Percentiles rank a stretch among this genome's conserved stretches.
Conservation (phyloP, 371 early-diverging fungal species). For the Mucor circinelloides region DNA sequence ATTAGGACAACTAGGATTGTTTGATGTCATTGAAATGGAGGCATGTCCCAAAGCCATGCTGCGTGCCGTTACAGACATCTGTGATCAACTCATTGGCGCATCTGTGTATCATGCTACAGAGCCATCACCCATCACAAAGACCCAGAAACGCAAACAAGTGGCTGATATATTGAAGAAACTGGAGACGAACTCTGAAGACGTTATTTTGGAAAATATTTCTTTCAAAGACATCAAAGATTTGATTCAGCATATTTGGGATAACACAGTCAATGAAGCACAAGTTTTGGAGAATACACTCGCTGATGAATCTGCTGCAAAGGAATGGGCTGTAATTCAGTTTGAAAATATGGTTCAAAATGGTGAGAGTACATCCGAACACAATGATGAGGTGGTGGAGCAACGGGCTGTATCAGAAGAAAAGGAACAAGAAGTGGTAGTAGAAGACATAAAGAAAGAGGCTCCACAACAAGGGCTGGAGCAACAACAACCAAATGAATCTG, state of each 20-base stretch:
- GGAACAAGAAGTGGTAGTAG: too few relatives aligned
- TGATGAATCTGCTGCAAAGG: neutral
- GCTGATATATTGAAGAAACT: conserved; percentile 29
- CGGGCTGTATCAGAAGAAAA: neutral
- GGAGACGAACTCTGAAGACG: conserved; percentile 23
- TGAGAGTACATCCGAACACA: neutral
- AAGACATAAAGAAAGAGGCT: neutral
- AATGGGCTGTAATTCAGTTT: conserved; percentile 6
- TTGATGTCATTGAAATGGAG: conserved; percentile 20
- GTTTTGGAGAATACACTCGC: neutral
- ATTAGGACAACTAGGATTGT: conserved; percentile 40
- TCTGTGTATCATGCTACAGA: conserved; percentile 32
- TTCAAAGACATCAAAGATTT: conserved; percentile 31
- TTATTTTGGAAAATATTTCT: conserved; percentile 23
- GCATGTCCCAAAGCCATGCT: conserved; percentile 14
- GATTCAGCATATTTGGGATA: conserved; percentile 31
- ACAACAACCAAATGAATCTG: neutral
- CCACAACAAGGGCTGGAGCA: neutral
- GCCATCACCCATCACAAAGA: conserved; percentile 6
- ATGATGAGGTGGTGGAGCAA: neutral
- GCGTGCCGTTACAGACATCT: conserved; percentile 24
- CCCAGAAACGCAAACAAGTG: conserved; percentile 16
- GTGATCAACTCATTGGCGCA: conserved; percentile 40
- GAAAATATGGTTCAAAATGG: conserved; percentile 2
- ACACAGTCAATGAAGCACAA: conserved; percentile 10